phyloP scores from a whole-genome alignment of 2,329 filamentous ascomycete genomes.

The Amauroascus verrucosus region DNA sequence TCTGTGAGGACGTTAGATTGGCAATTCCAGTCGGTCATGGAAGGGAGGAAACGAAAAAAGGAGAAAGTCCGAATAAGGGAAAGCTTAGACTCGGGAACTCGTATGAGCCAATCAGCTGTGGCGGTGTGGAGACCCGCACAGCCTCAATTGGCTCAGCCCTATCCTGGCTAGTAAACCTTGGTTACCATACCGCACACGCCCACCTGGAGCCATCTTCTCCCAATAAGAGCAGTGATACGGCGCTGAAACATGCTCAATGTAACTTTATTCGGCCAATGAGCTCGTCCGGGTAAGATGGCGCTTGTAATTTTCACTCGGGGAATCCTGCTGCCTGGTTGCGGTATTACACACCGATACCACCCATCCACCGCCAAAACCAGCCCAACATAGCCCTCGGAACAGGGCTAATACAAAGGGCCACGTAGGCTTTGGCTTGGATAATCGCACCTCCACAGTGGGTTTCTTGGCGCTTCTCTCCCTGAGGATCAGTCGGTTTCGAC shows the following conservation, averaged over 20 bases:
- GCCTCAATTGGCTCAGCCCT: not conserved
- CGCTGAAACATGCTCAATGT: conserved; percentile 8
- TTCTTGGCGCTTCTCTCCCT: conserved; percentile 1
- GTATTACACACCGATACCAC: not conserved
- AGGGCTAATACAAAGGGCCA: conserved; percentile 2
- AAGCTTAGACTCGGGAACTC: not conserved
- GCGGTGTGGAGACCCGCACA: not conserved
- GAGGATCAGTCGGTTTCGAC: not conserved
- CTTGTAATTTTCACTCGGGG: not conserved
- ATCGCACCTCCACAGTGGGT: not conserved
- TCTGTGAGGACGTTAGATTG: too few relatives aligned
- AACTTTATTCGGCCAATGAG: not conserved
- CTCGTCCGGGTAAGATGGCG: not conserved
- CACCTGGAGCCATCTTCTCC: not conserved
- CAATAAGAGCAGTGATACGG: not conserved
- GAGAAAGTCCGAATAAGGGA: not conserved
- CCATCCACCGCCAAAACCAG: not conserved
- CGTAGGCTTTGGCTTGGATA: conserved; percentile 1
- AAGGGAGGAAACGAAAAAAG: too few relatives aligned
- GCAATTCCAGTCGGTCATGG: too few relatives aligned
- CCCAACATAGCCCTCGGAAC: not conserved
- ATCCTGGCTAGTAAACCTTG: not conserved
- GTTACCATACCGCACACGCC: not conserved
- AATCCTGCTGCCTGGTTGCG: conserved; percentile 3
- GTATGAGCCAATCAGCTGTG: not conserved